These are phyloP conservation scores for Aureobasidium sp. DNA, from an alignment of 2,329 filamentous ascomycete species.

Conservation along the genomic window DNA sequence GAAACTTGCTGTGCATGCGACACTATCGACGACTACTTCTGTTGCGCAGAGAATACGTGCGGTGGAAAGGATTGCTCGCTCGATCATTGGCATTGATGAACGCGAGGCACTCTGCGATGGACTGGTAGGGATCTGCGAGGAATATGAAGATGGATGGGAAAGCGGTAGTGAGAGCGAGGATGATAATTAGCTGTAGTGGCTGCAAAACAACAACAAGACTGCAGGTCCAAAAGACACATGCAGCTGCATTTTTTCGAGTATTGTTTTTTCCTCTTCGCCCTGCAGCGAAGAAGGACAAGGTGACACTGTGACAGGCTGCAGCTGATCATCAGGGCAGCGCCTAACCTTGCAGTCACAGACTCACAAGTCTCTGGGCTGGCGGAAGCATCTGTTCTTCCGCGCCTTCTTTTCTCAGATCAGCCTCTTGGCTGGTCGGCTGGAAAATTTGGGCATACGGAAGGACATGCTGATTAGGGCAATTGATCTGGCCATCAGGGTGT, in stretches of 20 bases:
- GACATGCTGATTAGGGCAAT: background rate
- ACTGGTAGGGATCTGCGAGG: constrained; percentile 73
- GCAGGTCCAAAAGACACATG: background rate
- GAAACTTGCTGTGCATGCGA: constrained; percentile 39
- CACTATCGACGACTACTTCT: constrained; percentile 65
- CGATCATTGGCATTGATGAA: constrained; percentile 62
- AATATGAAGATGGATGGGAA: constrained; percentile 82
- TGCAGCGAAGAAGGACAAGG: background rate
- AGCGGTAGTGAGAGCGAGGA: constrained; percentile 61
- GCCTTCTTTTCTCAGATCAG: background rate
- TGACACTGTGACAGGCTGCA: background rate
- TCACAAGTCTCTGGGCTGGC: background rate
- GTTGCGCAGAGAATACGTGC: constrained; percentile 61
- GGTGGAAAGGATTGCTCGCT: constrained; percentile 47
- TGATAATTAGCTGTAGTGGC: constrained; percentile 11
- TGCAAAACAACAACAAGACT: background rate
- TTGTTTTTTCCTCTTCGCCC: background rate
- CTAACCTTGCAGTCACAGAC: background rate
- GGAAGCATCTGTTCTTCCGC: background rate
- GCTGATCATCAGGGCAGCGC: constrained; percentile 1
- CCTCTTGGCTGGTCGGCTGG: background rate
- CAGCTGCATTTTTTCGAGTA: background rate
- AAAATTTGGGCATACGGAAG: background rate
- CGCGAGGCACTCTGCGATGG: constrained; percentile 76
- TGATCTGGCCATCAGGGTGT: background rate